Conservation (phyloP, 495 filamentous ascomycete genomes). For the Pseudevernia furfuracea region DNA sequence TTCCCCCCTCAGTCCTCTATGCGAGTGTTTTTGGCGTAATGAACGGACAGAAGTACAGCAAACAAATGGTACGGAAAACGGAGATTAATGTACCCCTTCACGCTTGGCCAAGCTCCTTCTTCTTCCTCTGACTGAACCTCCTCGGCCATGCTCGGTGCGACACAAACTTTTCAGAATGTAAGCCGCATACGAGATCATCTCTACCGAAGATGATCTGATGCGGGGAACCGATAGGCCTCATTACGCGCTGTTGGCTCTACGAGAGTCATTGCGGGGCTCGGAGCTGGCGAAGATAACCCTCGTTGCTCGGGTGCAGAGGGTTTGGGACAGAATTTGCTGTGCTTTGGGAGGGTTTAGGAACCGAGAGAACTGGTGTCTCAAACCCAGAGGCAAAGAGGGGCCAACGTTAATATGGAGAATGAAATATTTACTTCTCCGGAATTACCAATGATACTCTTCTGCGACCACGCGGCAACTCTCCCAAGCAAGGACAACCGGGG, state of each 20-base stretch:
- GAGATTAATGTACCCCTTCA: too few species aligned
- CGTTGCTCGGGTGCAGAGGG: neutral
- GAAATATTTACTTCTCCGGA: neutral
- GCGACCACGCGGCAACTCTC: neutral
- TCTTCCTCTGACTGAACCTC: neutral
- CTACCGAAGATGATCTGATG: neutral
- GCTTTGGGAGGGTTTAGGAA: neutral
- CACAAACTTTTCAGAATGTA: neutral
- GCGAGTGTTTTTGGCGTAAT: too few species aligned
- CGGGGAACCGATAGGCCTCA: neutral
- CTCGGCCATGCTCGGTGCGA: conserved; percentile 4
- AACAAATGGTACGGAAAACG: too few species aligned
- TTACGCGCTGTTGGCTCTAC: neutral
- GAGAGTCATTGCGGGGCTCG: neutral
- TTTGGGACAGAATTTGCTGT: neutral
- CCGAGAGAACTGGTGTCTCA: neutral
- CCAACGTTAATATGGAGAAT: neutral
- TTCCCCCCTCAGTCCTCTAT: too few species aligned
- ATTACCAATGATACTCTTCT: neutral
- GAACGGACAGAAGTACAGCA: too few species aligned
- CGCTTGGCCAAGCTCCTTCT: neutral
- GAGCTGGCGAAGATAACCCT: neutral
- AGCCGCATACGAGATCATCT: neutral
- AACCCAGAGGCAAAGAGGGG: neutral
- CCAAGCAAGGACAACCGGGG: neutral